Conservation (phyloP, 2,329 filamentous ascomycete genomes). For the Ophiostoma triangulosporum region DNA sequence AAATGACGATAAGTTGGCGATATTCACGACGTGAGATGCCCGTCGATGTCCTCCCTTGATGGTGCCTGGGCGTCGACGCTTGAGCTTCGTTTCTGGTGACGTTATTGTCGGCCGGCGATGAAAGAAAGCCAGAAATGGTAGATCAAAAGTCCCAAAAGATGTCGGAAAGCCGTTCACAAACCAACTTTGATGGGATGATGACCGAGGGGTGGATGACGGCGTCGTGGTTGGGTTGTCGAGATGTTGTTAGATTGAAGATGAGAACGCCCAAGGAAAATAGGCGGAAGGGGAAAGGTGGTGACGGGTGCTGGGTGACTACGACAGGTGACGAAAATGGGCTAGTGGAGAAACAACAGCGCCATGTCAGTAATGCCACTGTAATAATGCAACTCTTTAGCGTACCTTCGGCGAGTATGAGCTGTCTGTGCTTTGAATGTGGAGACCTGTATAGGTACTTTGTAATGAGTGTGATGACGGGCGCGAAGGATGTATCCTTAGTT, state of each 20-base stretch:
- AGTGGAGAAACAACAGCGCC: background rate
- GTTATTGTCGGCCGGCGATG: background rate
- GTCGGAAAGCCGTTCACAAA: background rate
- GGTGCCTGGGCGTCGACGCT: background rate
- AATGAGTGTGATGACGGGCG: background rate
- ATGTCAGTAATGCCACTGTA: background rate
- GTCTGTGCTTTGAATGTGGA: background rate
- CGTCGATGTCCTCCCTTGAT: background rate
- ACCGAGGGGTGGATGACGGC: background rate
- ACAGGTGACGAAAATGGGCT: background rate
- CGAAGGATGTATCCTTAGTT: background rate
- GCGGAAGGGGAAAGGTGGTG: background rate
- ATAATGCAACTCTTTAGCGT: too few species aligned
- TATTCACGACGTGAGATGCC: background rate
- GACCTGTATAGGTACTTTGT: background rate
- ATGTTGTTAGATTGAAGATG: background rate
- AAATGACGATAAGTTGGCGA: background rate
- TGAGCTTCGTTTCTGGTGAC: background rate
- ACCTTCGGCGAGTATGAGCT: too few species aligned
- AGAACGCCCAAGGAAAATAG: background rate
- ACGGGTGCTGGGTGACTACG: conserved; percentile 2
- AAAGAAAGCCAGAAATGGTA: background rate
- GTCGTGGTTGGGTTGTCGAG: background rate
- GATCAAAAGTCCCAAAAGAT: background rate
- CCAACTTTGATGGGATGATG: conserved; percentile 1